Evolutionary conservation across 1,139 yeast genomes (phyloP).

Genomic region (Cylindricascospora bacillispora): DNA sequence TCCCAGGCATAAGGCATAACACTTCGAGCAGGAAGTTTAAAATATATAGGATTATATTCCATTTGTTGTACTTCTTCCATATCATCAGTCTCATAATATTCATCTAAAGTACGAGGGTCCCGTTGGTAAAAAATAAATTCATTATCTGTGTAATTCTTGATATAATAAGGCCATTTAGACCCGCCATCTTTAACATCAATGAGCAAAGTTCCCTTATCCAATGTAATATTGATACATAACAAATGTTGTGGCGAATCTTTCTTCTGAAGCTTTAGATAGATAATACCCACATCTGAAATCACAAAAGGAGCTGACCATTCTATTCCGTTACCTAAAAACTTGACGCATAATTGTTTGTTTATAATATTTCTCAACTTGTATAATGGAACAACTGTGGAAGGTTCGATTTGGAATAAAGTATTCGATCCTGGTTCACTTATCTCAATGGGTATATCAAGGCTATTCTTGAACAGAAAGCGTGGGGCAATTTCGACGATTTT

Average conservation of each 20-base stretch:
- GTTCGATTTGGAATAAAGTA: constrained; percentile 32
- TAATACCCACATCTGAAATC: constrained; percentile 72
- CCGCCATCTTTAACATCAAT: constrained; percentile 63
- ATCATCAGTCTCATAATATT: constrained; percentile 33
- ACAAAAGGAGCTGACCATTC: constrained; percentile 85
- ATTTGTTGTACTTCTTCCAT: constrained; percentile 43
- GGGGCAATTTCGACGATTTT: constrained; percentile 77
- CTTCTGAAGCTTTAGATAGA: constrained; percentile 54
- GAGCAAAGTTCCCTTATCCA: constrained; percentile 75
- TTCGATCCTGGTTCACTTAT: constrained; percentile 57
- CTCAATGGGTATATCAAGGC: constrained; percentile 41
- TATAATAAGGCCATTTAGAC: constrained; percentile 83
- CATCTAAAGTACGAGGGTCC: constrained; percentile 49
- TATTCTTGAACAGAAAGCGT: constrained; percentile 62
- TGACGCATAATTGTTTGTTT: constrained; percentile 42
- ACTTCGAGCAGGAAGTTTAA: constrained; percentile 74
- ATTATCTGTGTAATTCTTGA: constrained; percentile 74
- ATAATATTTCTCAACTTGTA: constrained; percentile 29
- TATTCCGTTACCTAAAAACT: constrained; percentile 45
- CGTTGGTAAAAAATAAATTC: constrained; percentile 81
- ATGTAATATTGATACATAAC: constrained; percentile 55
- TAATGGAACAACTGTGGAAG: constrained; percentile 47
- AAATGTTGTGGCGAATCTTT: constrained; percentile 55
- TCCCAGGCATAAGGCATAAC: constrained; percentile 99
- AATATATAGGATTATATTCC: constrained; percentile 56